Evolutionary conservation across 108 stramenopile genomes (phyloP).

Genomic region (Cyclotella distinguenda): DNA sequence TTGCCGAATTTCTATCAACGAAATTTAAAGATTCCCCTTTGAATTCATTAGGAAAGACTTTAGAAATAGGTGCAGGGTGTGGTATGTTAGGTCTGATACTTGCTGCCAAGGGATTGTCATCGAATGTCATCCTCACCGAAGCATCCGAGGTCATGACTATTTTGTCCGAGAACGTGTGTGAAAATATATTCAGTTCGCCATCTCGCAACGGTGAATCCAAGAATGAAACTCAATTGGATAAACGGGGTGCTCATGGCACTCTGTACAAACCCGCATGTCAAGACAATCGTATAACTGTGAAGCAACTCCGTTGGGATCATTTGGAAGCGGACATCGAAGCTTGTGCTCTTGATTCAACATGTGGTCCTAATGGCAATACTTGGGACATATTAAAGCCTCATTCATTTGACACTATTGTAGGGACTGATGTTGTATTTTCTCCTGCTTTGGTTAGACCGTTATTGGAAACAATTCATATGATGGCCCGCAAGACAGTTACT

Average conservation of each 20-base stretch:
- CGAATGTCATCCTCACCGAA: slow-evolving; percentile 62
- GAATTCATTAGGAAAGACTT: slow-evolving; percentile 27
- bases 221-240: not conserved
- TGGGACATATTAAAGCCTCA: slow-evolving; percentile 37
- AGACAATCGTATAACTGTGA: slow-evolving; percentile 19
- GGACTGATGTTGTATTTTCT: slow-evolving; percentile 77
- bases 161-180: slow-evolving; percentile 45
- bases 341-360: not conserved
- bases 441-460: slow-evolving; percentile 59
- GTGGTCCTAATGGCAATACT: not conserved
- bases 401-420: slow-evolving; percentile 72
- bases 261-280: slow-evolving; percentile 12
- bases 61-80: slow-evolving; percentile 69
- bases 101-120: slow-evolving; percentile 20
- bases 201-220: slow-evolving; percentile 4
- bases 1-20: slow-evolving; percentile 28
- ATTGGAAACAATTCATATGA: slow-evolving; percentile 49
- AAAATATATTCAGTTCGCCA: slow-evolving; percentile 3
- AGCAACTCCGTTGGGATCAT: slow-evolving; percentile 57
- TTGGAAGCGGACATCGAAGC: slow-evolving; percentile 47
- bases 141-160: slow-evolving; percentile 55
- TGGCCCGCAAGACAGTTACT: slow-evolving; percentile 34
- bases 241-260: slow-evolving; percentile 14
- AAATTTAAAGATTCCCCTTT: slow-evolving; percentile 9
- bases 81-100: slow-evolving; percentile 61